Percentiles rank a stretch among this genome's conserved stretches.
Evolutionary conservation across 352 stramenopile species (phyloP).

Genomic region (Globisporangium mamillatum): DNA sequence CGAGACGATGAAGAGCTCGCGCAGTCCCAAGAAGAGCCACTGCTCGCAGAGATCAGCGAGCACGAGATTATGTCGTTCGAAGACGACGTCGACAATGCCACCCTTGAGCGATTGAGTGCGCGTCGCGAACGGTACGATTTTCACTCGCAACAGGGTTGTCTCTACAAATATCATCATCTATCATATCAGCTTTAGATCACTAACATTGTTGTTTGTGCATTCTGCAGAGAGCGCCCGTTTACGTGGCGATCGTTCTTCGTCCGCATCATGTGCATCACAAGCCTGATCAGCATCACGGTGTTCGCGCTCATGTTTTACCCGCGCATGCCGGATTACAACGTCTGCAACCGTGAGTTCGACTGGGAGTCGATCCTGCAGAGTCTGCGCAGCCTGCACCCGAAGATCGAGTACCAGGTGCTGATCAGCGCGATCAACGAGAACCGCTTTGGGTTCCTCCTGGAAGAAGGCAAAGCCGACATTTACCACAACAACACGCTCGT

Average conservation of each 20-base stretch:
- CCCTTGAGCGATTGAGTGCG: conserved; percentile 47
- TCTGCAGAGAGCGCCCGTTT: conserved; percentile 36
- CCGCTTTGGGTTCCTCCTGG: conserved; percentile 79
- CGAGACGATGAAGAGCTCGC: conserved; percentile 36
- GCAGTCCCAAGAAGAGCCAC: conserved; percentile 42
- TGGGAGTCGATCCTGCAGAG: conserved; percentile 86
- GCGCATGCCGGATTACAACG: conserved; percentile 84
- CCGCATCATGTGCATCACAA: conserved; percentile 51
- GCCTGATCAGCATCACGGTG: conserved; percentile 58
- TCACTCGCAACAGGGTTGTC: background rate
- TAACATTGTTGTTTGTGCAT: conserved; percentile 1
- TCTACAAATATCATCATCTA: background rate
- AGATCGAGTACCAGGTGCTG: conserved; percentile 84
- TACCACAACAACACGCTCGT: conserved; percentile 76
- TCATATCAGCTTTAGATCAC: background rate
- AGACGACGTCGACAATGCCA: conserved; percentile 51
- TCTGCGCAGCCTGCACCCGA: conserved; percentile 63
- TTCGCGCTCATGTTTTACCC: conserved; percentile 87
- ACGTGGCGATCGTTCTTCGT: conserved; percentile 50
- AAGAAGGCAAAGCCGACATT: conserved; percentile 73
- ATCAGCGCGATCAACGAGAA: conserved; percentile 89
- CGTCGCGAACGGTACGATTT: conserved; percentile 32
- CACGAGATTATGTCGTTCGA: conserved; percentile 56
- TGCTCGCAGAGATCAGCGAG: conserved; percentile 48
- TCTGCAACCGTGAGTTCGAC: conserved; percentile 88